Percentiles rank a stretch among this genome's conserved stretches.
These are phyloP conservation scores for Trametes pubescens DNA, from an alignment of 1,284 basidiomycete species.

Conservation along the genomic window DNA sequence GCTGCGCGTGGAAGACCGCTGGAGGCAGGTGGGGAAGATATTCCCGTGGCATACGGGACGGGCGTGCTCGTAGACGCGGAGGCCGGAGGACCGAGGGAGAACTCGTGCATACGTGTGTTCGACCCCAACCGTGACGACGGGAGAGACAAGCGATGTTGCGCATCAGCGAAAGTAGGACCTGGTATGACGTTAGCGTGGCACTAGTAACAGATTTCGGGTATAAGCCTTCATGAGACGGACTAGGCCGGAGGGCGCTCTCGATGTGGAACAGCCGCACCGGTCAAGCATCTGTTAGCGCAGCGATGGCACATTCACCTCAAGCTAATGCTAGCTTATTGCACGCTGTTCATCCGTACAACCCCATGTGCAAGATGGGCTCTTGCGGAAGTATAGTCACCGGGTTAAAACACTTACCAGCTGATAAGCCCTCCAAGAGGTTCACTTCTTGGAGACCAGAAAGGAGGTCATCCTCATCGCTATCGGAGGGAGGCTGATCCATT, in stretches of 20 bases:
- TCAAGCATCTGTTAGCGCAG: too few species aligned
- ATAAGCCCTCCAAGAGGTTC: slow-evolving; percentile 77
- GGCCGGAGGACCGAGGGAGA: slow-evolving; percentile 62
- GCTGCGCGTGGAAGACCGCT: slow-evolving; percentile 43
- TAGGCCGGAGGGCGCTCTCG: too few species aligned
- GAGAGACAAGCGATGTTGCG: slow-evolving; percentile 51
- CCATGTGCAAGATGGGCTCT: too few species aligned
- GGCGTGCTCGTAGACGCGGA: slow-evolving; percentile 48
- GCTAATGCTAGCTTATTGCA: too few species aligned
- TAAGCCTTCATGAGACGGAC: not conserved
- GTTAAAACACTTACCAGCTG: slow-evolving; percentile 50
- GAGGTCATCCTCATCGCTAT: slow-evolving; percentile 45
- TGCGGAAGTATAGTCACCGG: too few species aligned
- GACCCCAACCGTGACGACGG: slow-evolving; percentile 73
- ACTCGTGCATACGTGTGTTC: slow-evolving; percentile 66
- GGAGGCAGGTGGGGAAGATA: slow-evolving; percentile 26
- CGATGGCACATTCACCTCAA: too few species aligned
- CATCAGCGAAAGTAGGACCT: slow-evolving; percentile 58
- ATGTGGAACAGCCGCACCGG: too few species aligned
- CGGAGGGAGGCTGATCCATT: slow-evolving; percentile 10
- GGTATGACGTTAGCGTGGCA: slow-evolving; percentile 3
- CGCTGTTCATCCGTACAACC: too few species aligned
- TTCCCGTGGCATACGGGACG: slow-evolving; percentile 52
- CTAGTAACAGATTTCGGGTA: not conserved
- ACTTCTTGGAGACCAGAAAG: slow-evolving; percentile 75